Base-by-base conservation (phyloP, 371 early-diverging fungal species). In the Lichtheimia hyalospora region DNA sequence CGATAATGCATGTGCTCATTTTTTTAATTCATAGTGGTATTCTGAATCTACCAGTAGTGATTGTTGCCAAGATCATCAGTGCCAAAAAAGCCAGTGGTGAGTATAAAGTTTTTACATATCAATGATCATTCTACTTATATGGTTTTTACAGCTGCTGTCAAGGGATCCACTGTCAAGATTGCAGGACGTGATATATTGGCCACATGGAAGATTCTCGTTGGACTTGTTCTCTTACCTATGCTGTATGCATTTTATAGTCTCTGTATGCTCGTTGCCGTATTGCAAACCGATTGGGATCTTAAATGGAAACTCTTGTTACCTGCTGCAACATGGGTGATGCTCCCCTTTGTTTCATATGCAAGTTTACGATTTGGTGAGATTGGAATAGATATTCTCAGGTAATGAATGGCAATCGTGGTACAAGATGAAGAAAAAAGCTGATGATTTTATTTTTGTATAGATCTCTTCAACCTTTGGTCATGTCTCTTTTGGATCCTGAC, bases 131-230 rank as follows among this genome's bases (percentile, higher is more conserved):
- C 46, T 14, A 7, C 43, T 18, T 6, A 41, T 24, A 44, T 49
- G 46, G 14, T 25, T 60, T 34, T 7, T 48, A 39, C 60, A 75
- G 93, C 92, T 66, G 97, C 96, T 0, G 76, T 91, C 58, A 87
- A 84, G 1, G 87, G 83, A 5, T 94, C 94, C 14, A 88, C 87
- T 13, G 95, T 97, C 60, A 97, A 97, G 71, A 85, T 96, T 59
- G 86, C 84, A 44, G 97, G 93, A 21, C 83, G 86, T 40, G 97
- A 97, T 67, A 95, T 96, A 5, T 73, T 96, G 14, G 92, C 93
- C 2, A 94, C 96, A 5, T 96, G 96, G 97, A 95, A 96, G 68
- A 74, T 95, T 2, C 68, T 93, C 18, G 87, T 89, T 23, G 87
- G 88, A 18, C 62, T 92, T 34, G 88, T 81, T 15, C 71, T 92